These are phyloP conservation scores for Leishmania martiniquensis DNA, from an alignment of 208 protist species.

Conservation along the genomic window DNA sequence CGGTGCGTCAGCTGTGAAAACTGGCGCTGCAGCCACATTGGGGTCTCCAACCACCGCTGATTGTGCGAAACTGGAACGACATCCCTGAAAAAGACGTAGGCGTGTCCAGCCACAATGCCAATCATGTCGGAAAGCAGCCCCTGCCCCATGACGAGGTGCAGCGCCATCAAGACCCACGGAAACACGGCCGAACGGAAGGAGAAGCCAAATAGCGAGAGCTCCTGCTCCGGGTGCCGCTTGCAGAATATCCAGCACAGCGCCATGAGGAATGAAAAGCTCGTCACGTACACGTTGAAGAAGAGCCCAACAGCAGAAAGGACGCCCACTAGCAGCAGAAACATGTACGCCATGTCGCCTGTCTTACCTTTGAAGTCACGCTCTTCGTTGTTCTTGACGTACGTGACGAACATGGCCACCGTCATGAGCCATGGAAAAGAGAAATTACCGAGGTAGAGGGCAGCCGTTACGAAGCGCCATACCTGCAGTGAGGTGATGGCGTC, in stretches of 20 bases:
- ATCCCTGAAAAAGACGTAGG: slow-evolving; percentile 83
- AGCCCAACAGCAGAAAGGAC: slow-evolving; percentile 36
- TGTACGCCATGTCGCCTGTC: slow-evolving; percentile 78
- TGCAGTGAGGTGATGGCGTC: slow-evolving; percentile 47
- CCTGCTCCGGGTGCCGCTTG: slow-evolving; percentile 73
- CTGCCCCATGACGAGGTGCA: slow-evolving; percentile 73
- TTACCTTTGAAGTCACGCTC: slow-evolving; percentile 71
- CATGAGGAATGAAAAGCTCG: slow-evolving; percentile 71
- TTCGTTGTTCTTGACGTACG: slow-evolving; percentile 83
- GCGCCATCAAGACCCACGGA: slow-evolving; percentile 79
- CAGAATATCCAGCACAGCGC: slow-evolving; percentile 91
- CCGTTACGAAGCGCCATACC: slow-evolving; percentile 72
- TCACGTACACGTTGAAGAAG: slow-evolving; percentile 45
- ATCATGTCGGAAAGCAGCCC: slow-evolving; percentile 60
- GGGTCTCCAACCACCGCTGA: slow-evolving; percentile 55
- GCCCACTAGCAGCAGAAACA: slow-evolving; percentile 62
- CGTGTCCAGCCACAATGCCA: slow-evolving; percentile 76
- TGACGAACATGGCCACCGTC: slow-evolving; percentile 77
- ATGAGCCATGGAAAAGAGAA: slow-evolving; percentile 87
- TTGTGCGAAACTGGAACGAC: slow-evolving; percentile 69
- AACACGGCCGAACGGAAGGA: slow-evolving; percentile 77
- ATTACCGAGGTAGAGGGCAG: slow-evolving; percentile 78
- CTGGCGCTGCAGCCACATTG: slow-evolving; percentile 51
- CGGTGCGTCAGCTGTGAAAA: slow-evolving; percentile 26
- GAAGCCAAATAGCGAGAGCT: slow-evolving; percentile 77